Evolutionary conservation across 2,329 filamentous ascomycete genomes (phyloP), one percentile per base, ranked within the genome.

Genomic region (Gaeumannomyces sp.): DNA sequence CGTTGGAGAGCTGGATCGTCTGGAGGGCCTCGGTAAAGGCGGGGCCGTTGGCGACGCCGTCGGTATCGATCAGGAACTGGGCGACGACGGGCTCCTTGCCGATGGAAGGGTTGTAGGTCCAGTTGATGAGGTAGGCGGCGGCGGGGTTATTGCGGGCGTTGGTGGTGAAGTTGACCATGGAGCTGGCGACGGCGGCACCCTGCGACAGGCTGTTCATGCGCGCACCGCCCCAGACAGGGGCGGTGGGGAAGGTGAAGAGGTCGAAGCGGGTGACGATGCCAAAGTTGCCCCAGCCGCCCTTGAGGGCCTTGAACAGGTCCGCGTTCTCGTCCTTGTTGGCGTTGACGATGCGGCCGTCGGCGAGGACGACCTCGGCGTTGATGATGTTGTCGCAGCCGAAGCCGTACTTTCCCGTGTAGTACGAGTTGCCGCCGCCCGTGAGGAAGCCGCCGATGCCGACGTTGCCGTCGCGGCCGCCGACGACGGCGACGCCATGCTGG

Each of bases 221-320:
- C 3, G 59, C 28, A 27, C 66, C 66, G 25, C 64, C 64, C 66
- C 66, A 65, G 59, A 64, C 29, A 19, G 59, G 60, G 45, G 27
- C 29, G 61, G 28, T 45, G 33, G 63, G 45, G 31, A 63, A 59
- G 27, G 64, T 65, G 19, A 29, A 29, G 16, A 65, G 56, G 59
- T 67, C 68, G 63, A 71, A 64, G 27, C 66, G 63, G 22, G 75
- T 70, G 4, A 71, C 67, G 61, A 74, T 69, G 62, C 77, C 78
- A 60, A 78, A 78, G 68, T 80, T 81, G 67, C 72, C 75, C 28
- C 74, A 71, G 27, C 79, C 79, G 27, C 79, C 79, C 59, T 77
- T 76, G 2, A 80, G 71, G 1, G 78, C 78, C 66, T 72, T 73
- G 68, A 72, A 80, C 4, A 81, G 73, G 63, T 80, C 78, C 0